Percentiles rank a stretch among this genome's conserved stretches.
Evolutionary conservation across 148 eudicot species (phyloP).

Genomic region (Silene conica): DNA sequence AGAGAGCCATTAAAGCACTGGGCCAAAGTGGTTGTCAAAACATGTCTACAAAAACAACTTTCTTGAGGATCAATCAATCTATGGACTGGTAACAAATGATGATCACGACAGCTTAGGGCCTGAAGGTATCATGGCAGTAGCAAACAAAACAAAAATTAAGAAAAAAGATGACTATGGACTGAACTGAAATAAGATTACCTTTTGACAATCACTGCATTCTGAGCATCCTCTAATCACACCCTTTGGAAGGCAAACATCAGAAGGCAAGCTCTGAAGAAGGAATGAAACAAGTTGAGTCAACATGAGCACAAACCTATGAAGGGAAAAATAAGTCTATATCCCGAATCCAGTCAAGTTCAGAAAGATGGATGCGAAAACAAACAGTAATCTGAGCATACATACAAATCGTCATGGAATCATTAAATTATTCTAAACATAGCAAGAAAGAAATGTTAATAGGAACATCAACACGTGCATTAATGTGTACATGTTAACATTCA

Average conservation of each 20-base stretch:
- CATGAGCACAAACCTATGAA: background rate
- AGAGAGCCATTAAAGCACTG: too few relatives aligned
- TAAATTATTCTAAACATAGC: background rate
- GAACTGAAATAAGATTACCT: conserved; percentile 30
- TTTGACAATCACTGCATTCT: conserved; percentile 47
- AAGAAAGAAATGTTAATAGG: background rate
- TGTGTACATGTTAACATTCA: too few relatives aligned
- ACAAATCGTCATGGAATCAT: background rate
- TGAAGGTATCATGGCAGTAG: background rate
- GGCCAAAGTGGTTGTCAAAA: background rate
- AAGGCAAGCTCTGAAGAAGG: conserved; percentile 18
- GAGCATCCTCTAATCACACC: conserved; percentile 60
- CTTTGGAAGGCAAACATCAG: conserved; percentile 46
- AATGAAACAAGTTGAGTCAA: background rate
- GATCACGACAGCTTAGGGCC: background rate
- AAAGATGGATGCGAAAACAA: conserved; percentile 10
- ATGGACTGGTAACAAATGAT: background rate
- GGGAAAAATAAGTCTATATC: background rate
- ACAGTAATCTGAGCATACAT: background rate
- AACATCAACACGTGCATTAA: background rate
- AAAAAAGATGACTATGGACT: background rate
- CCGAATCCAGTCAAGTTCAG: background rate
- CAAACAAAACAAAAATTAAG: background rate
- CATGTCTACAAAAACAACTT: background rate
- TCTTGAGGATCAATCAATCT: background rate